Evolutionary conservation across 2,329 filamentous ascomycete genomes (phyloP), one percentile per base, ranked within the genome.

Genomic region (Talaromyces sp.): DNA sequence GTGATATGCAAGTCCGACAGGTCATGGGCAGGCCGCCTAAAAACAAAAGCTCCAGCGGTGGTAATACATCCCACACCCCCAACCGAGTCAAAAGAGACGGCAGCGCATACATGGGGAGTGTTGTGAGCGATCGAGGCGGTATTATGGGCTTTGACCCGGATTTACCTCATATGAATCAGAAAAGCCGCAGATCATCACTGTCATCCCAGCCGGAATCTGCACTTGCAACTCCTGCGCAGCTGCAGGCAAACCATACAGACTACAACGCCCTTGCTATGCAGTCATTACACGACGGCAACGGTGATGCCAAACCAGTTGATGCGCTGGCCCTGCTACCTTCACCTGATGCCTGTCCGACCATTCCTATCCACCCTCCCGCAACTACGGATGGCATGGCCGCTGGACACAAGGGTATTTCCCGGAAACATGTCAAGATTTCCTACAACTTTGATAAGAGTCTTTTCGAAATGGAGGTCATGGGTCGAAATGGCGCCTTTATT

Each of bases 381-480:
- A 79, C 78, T 16, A 70, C 76, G 42, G 76, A 79, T 53, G 81
- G 77, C 51, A 74, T 67, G 61, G 75, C 81, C 2, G 78, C 78
- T 12, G 79, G 79, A 16, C 83, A 86, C 65, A 83, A 82, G 64
- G 82, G 81, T 51, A 88, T 88, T 36, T 88, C 86, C 4, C 79
- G 85, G 28, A 81, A 85, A 67, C 86, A 89, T 68, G 80, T 86
- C 58, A 83, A 81, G 63, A 87, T 89, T 63, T 77, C 79, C 30
- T 88, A 85, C 75, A 85, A 86, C 62, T 83, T 84, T 64, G 79
- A 85, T 50, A 77, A 79, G 42, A 80, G 82, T 54, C 67, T 78
- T 40, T 89, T 87, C 68, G 81, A 86, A 66, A 79, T 88, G 75
- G 77, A 83, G 59, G 82, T 87, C 2, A 78, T 86, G 56, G 85